Conservation (phyloP, 495 filamentous ascomycete species). For the Halenospora varia region DNA sequence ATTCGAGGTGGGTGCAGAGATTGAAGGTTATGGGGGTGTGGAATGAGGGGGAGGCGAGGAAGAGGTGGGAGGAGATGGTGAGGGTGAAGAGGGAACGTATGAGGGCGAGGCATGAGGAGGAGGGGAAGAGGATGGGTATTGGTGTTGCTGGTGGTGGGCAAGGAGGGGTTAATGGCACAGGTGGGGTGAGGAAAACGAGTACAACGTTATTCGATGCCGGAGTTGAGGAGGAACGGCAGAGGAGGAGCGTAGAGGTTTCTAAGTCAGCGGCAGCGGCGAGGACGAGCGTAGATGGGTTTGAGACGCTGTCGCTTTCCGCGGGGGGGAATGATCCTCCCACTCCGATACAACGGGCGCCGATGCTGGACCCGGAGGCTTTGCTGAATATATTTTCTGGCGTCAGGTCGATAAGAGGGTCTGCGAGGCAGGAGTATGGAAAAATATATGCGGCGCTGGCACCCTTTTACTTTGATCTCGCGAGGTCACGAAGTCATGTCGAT, state of each 20-base stretch:
- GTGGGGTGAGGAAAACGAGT: slow-evolving; percentile 17
- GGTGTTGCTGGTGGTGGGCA: too few relatives aligned
- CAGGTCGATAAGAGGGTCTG: slow-evolving; percentile 78
- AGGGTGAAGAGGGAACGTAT: slow-evolving; percentile 60
- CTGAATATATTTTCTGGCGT: slow-evolving; percentile 63
- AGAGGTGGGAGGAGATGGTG: slow-evolving; percentile 69
- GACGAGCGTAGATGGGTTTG: slow-evolving; percentile 35
- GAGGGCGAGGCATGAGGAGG: slow-evolving; percentile 47
- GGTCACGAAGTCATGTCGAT: slow-evolving; percentile 69
- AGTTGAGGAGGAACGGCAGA: slow-evolving; percentile 50
- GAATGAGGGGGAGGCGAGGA: slow-evolving; percentile 84
- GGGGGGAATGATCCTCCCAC: neutral
- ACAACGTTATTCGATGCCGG: slow-evolving; percentile 66
- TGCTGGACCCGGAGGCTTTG: slow-evolving; percentile 52
- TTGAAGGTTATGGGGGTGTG: slow-evolving; percentile 85
- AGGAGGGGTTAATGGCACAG: slow-evolving; percentile 30
- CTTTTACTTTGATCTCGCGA: slow-evolving; percentile 79
- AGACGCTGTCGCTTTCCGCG: slow-evolving; percentile 31
- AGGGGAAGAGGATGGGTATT: slow-evolving; percentile 34
- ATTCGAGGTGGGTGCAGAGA: slow-evolving; percentile 87
- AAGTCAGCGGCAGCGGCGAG: slow-evolving; percentile 7
- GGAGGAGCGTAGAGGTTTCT: slow-evolving; percentile 19
- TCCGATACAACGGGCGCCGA: slow-evolving; percentile 20
- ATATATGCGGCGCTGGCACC: slow-evolving; percentile 84
- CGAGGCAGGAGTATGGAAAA: slow-evolving; percentile 85